Conservation (phyloP, 306 rosid species). For the Biancaea sappan region DNA sequence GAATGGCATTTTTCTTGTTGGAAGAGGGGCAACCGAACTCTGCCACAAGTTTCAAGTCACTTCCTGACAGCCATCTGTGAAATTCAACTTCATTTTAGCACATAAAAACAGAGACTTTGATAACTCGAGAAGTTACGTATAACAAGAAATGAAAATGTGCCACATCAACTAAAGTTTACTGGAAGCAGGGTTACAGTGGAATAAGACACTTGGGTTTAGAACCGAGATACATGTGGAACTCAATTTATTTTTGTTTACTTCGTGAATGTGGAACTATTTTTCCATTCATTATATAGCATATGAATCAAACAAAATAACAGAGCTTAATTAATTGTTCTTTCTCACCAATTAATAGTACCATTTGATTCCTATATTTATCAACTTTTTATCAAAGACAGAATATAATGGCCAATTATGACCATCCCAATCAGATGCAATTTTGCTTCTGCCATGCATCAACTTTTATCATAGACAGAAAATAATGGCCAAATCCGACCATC, state of each 20-base stretch:
- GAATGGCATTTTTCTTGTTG: conserved; percentile 37
- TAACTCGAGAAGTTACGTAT: background rate
- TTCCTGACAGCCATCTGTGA: conserved; percentile 81
- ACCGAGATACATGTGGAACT: background rate
- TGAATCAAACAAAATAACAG: background rate
- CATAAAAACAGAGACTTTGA: background rate
- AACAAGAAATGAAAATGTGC: background rate
- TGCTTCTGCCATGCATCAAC: background rate
- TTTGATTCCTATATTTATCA: background rate
- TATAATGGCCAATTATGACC: background rate
- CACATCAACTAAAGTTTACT: background rate
- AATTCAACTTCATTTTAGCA: conserved; percentile 33
- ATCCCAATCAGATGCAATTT: background rate
- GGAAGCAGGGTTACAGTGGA: background rate
- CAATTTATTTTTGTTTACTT: background rate
- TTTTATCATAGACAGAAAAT: background rate
- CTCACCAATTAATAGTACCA: background rate
- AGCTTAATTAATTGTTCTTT: background rate
- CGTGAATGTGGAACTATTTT: background rate
- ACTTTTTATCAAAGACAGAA: background rate
- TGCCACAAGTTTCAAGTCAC: conserved; percentile 69
- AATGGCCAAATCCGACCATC: background rate
- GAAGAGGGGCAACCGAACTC: conserved; percentile 71
- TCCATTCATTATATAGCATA: background rate
- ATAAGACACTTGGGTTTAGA: background rate